A percentile compares a stretch with the other conserved stretches of the same genome.
Evolutionary conservation across 2,329 filamentous ascomycete species (phyloP).

Genomic region (Verticillium nonalfalfae): DNA sequence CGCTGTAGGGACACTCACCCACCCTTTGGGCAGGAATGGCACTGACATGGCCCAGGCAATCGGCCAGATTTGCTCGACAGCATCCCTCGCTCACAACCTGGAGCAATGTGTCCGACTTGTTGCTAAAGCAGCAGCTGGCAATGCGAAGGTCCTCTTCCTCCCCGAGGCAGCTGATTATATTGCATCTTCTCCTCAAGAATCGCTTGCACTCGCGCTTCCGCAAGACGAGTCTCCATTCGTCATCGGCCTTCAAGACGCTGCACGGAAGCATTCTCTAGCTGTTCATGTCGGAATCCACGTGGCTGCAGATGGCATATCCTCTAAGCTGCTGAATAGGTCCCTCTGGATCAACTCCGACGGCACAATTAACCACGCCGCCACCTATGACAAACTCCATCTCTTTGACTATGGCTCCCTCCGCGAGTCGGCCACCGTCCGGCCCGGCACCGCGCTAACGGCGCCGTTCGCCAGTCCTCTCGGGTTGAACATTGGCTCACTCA

Average conservation of each 20-base stretch:
- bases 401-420: conserved; percentile 62
- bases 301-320: conserved; percentile 23
- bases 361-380: conserved; percentile 27
- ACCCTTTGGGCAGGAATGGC: neutral
- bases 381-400: conserved; percentile 85
- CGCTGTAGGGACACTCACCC: conserved; percentile 14
- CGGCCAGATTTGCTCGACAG: conserved; percentile 83
- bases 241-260: conserved; percentile 63
- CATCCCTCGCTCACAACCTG: conserved; percentile 72
- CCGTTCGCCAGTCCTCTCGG: conserved; percentile 73
- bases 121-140: conserved; percentile 64
- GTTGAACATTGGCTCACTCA: conserved; percentile 63
- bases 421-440: conserved; percentile 57
- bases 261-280: conserved; percentile 55
- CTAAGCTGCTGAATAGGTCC: conserved; percentile 44
- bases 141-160: conserved; percentile 82
- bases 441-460: conserved; percentile 54
- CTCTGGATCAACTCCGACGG: conserved; percentile 44
- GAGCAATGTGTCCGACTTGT: conserved; percentile 69
- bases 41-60: conserved; percentile 54
- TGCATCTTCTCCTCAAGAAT: conserved; percentile 59
- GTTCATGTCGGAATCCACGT: conserved; percentile 90
- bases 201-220: conserved; percentile 63
- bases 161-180: conserved; percentile 93
- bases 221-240: conserved; percentile 67